Evolutionary conservation across 768 basidiomycete species (phyloP).

Genomic region (Fistulinella prunicolor): DNA sequence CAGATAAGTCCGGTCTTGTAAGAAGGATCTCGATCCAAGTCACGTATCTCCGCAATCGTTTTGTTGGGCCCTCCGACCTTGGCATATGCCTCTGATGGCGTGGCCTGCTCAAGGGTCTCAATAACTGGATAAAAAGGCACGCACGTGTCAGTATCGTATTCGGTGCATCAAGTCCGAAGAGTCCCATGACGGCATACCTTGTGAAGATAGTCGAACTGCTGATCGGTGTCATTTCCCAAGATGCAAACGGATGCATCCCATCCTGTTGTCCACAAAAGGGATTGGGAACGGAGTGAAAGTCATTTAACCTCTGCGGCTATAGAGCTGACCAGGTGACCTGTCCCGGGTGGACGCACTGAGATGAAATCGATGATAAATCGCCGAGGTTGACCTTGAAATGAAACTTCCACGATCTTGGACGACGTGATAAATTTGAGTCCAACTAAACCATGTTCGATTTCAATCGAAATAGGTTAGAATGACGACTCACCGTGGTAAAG

Average conservation of each 20-base stretch:
- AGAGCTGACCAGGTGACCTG: conserved; percentile 23
- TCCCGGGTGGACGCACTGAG: conserved; percentile 26
- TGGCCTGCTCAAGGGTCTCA: conserved; percentile 44
- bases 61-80: conserved; percentile 84
- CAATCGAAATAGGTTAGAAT: conserved; percentile 6
- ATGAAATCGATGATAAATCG: conserved; percentile 55
- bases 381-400: conserved; percentile 59
- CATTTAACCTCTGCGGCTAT: conserved; percentile 42
- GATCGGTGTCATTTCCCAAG: conserved; percentile 26
- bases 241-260: conserved; percentile 67
- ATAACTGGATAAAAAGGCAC: conserved; percentile 40
- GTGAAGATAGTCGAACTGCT: conserved; percentile 29
- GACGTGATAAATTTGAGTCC: conserved; percentile 66
- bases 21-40: conserved; percentile 86
- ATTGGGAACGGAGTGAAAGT: conserved; percentile 41
- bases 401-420: conserved; percentile 58
- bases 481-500: background rate
- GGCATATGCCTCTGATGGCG: conserved; percentile 61
- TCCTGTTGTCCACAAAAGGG: conserved; percentile 55
- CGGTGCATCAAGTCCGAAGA: conserved; percentile 1
- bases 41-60: conserved; percentile 83
- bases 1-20: conserved; percentile 76
- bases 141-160: conserved; percentile 15
- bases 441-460: conserved; percentile 42
- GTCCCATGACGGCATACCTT: conserved; percentile 29